phyloP scores from a whole-genome alignment of 192 early-diverging fungal genomes.

The Coemansia sp. region DNA sequence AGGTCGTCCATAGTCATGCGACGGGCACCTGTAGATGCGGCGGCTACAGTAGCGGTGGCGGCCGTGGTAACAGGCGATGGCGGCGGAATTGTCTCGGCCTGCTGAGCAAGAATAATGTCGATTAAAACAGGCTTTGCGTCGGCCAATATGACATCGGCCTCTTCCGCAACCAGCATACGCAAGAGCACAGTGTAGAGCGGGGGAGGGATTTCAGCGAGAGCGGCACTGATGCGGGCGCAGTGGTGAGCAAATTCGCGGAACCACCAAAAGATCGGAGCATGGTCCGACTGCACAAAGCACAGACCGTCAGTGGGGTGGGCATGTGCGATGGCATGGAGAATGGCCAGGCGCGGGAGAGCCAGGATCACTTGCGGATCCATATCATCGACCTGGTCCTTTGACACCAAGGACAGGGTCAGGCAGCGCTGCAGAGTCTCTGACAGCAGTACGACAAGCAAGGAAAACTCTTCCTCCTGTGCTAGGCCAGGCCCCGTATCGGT shows the following conservation, averaged over 20 bases:
- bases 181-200: slow-evolving; percentile 29
- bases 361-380: slow-evolving; percentile 63
- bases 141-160: slow-evolving; percentile 33
- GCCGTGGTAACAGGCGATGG: not conserved
- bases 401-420: slow-evolving; percentile 27
- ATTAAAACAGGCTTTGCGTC: not conserved
- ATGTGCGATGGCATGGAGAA: slow-evolving; percentile 55
- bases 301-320: slow-evolving; percentile 55
- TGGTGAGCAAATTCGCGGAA: slow-evolving; percentile 52
- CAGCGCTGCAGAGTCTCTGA: slow-evolving; percentile 59
- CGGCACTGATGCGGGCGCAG: slow-evolving; percentile 25
- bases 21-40: not conserved
- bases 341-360: slow-evolving; percentile 60
- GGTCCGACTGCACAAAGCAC: slow-evolving; percentile 55
- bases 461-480: slow-evolving; percentile 39
- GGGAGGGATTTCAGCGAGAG: slow-evolving; percentile 3
- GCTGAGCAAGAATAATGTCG: not conserved
- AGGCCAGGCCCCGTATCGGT: slow-evolving; percentile 14
- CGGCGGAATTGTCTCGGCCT: not conserved
- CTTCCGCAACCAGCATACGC: slow-evolving; percentile 37
- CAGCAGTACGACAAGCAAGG: slow-evolving; percentile 59
- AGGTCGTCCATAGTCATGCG: slow-evolving; percentile 21
- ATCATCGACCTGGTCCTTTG: slow-evolving; percentile 48
- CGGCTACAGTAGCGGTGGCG: not conserved
- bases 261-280: slow-evolving; percentile 58